Percentiles rank a stretch among this genome's conserved stretches.
These are phyloP conservation scores for Umbelopsis vinacea DNA, from an alignment of 192 early-diverging fungal species.

Conservation along the genomic window DNA sequence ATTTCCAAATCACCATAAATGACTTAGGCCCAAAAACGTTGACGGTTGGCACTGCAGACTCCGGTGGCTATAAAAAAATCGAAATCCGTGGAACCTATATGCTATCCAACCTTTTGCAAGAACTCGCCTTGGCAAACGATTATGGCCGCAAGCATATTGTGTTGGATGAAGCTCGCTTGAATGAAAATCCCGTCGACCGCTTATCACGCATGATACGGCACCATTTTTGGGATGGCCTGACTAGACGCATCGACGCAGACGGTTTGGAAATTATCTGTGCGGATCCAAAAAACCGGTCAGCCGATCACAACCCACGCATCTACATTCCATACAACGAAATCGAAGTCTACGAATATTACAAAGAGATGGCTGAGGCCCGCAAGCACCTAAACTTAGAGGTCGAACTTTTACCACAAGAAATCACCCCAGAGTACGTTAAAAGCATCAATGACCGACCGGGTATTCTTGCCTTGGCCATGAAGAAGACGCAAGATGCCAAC, in stretches of 20 bases:
- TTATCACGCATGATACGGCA: slow-evolving; percentile 88
- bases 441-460: slow-evolving; percentile 88
- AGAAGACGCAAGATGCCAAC: slow-evolving; percentile 42
- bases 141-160: slow-evolving; percentile 87
- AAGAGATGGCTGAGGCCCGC: slow-evolving; percentile 63
- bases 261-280: slow-evolving; percentile 89
- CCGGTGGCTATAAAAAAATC: slow-evolving; percentile 84
- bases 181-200: slow-evolving; percentile 93
- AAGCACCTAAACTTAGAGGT: slow-evolving; percentile 78
- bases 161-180: slow-evolving; percentile 86
- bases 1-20: slow-evolving; percentile 93
- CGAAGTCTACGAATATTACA: slow-evolving; percentile 81
- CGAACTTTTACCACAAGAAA: slow-evolving; percentile 79
- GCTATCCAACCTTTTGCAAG: slow-evolving; percentile 94
- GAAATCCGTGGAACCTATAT: slow-evolving; percentile 94
- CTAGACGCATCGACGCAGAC: slow-evolving; percentile 79
- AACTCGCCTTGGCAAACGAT: slow-evolving; percentile 89
- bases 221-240: slow-evolving; percentile 97
- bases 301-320: slow-evolving; percentile 82
- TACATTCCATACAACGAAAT: slow-evolving; percentile 89
- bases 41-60: slow-evolving; percentile 83
- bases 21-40: slow-evolving; percentile 94
- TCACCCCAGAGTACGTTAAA: slow-evolving; percentile 91
- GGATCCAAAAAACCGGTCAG: slow-evolving; percentile 88
- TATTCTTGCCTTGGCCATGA: slow-evolving; percentile 83